Conservation (phyloP, 2,329 filamentous ascomycete genomes). For the Domatiomyces catenatus region DNA sequence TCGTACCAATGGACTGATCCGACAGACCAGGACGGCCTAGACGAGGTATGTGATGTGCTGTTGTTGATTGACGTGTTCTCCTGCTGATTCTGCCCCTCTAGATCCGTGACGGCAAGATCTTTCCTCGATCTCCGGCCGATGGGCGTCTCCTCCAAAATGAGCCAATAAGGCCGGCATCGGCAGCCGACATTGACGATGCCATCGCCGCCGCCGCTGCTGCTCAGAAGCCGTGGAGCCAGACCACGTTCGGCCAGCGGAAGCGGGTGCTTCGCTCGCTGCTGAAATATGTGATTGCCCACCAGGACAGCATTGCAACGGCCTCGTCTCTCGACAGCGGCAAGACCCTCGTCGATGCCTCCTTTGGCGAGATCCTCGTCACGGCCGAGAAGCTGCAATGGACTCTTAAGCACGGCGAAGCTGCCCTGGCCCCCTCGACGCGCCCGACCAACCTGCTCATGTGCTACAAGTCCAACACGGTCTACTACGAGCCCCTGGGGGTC, state of each 20-base stretch:
- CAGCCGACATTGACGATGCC: slow-evolving; percentile 61
- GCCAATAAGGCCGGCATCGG: slow-evolving; percentile 54
- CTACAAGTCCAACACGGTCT: slow-evolving; percentile 84
- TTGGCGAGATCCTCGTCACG: slow-evolving; percentile 90
- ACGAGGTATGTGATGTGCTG: neutral
- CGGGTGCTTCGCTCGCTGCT: slow-evolving; percentile 69
- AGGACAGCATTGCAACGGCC: slow-evolving; percentile 68
- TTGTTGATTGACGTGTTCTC: neutral
- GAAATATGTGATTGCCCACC: slow-evolving; percentile 65
- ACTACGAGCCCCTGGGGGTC: slow-evolving; percentile 84
- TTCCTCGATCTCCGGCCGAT: slow-evolving; percentile 55
- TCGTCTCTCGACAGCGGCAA: slow-evolving; percentile 91
- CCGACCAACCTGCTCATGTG: slow-evolving; percentile 87
- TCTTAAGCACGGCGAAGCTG: slow-evolving; percentile 72
- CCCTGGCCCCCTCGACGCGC: slow-evolving; percentile 53
- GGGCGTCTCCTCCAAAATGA: slow-evolving; percentile 57
- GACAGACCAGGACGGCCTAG: neutral
- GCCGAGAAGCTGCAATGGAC: slow-evolving; percentile 92
- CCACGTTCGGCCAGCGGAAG: slow-evolving; percentile 61
- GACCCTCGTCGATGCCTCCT: slow-evolving; percentile 82
- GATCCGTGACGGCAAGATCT: slow-evolving; percentile 11
- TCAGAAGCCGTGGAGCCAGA: slow-evolving; percentile 61
- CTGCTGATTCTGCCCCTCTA: neutral
- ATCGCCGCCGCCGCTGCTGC: slow-evolving; percentile 59
- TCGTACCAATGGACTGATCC: slow-evolving; percentile 3